phyloP scores from a whole-genome alignment of 176 grass and related monocot genomes.

The Oryza coarctata region DNA sequence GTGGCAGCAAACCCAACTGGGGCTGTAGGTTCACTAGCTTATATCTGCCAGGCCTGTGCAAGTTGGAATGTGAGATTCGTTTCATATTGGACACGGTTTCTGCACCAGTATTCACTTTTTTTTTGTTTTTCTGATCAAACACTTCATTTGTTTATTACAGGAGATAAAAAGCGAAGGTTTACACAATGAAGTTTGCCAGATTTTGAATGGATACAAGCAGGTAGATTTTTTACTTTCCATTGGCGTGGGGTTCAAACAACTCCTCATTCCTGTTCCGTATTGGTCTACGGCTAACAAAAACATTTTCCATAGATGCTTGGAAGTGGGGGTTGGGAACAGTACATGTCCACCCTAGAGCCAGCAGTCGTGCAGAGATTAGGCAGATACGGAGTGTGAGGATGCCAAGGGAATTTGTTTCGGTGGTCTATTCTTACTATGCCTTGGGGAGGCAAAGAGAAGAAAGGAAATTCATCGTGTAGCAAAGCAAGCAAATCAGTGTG shows the following conservation, averaged over 20 bases:
- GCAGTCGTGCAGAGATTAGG: slow-evolving; percentile 65
- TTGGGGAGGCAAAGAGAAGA: background rate
- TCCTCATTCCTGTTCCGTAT: background rate
- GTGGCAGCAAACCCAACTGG: slow-evolving; percentile 77
- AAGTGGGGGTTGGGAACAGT: slow-evolving; percentile 76
- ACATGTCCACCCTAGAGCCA: slow-evolving; percentile 72
- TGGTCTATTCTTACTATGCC: background rate
- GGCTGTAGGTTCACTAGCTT: slow-evolving; percentile 61
- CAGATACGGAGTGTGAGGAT: slow-evolving; percentile 56
- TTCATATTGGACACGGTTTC: background rate
- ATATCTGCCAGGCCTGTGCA: slow-evolving; percentile 81
- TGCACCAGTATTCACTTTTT: background rate
- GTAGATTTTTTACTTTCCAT: slow-evolving; percentile 32
- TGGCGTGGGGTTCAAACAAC: background rate
- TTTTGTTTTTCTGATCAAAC: too few relatives aligned
- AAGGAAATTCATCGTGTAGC: background rate
- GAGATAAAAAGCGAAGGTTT: slow-evolving; percentile 91
- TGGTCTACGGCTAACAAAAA: background rate
- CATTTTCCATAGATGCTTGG: slow-evolving; percentile 65
- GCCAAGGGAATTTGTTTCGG: background rate
- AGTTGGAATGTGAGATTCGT: slow-evolving; percentile 78
- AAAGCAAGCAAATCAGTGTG: background rate
- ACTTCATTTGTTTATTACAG: slow-evolving; percentile 40
- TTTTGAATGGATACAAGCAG: slow-evolving; percentile 96
- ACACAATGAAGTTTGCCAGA: slow-evolving; percentile 78